Percentiles rank a stretch among this genome's conserved stretches.
These are phyloP conservation scores for Wickerhamiella australiensis DNA, from an alignment of 805 yeast species.

Conservation along the genomic window DNA sequence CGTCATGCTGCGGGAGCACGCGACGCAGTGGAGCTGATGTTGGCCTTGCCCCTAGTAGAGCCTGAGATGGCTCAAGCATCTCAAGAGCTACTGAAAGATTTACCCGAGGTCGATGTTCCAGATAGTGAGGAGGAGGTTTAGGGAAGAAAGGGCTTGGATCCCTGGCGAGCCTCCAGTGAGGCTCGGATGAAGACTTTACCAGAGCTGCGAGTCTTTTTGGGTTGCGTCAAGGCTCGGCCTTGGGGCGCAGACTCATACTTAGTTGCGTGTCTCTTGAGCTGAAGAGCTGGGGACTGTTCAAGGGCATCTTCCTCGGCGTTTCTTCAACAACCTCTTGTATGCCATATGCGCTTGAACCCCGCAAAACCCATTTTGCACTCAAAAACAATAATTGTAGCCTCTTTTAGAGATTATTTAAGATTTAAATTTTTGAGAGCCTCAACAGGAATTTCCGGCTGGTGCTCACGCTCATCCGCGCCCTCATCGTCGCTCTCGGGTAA, in stretches of 20 bases:
- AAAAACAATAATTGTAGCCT: too few relatives aligned
- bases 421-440: not conserved
- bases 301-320: too few relatives aligned
- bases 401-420: not conserved
- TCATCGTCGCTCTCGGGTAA: conserved; percentile 21
- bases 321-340: too few relatives aligned
- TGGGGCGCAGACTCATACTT: too few relatives aligned
- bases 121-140: conserved; percentile 2
- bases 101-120: conserved; percentile 37
- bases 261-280: too few relatives aligned
- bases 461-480: conserved; percentile 6
- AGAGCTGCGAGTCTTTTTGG: too few relatives aligned
- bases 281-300: too few relatives aligned
- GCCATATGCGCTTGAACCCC: too few relatives aligned
- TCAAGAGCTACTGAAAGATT: conserved; percentile 35
- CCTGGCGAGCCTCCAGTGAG: too few relatives aligned
- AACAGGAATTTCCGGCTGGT: conserved; percentile 18
- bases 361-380: too few relatives aligned
- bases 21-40: conserved; percentile 32
- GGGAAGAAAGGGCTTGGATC: too few relatives aligned
- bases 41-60: conserved; percentile 42
- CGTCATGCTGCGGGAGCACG: conserved; percentile 33
- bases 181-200: not conserved
- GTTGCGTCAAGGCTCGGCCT: too few relatives aligned
- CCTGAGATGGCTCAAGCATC: conserved; percentile 49